These are phyloP conservation scores for Pichia thaimueangensis DNA, from an alignment of 805 yeast genomes.

Conservation along the genomic window DNA sequence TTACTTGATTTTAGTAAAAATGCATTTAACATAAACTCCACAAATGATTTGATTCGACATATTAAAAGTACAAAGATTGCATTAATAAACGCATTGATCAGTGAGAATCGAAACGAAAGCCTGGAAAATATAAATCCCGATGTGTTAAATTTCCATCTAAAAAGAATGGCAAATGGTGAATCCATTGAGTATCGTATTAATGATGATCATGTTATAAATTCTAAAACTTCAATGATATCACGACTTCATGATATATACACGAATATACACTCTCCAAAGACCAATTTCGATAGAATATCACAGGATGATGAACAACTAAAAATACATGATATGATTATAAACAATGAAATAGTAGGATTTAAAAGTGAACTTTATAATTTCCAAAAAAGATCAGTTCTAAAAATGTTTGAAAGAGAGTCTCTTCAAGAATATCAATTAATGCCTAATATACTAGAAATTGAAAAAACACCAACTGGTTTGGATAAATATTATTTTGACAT, in stretches of 20 bases:
- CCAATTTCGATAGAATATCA: slow-evolving; percentile 11
- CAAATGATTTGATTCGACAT: slow-evolving; percentile 9
- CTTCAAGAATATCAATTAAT: slow-evolving; percentile 19
- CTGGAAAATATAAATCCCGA: not conserved
- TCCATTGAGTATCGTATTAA: slow-evolving; percentile 11
- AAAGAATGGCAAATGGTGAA: slow-evolving; percentile 29
- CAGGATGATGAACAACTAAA: slow-evolving; percentile 18
- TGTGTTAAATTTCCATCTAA: slow-evolving; percentile 26
- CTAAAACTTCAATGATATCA: slow-evolving; percentile 1
- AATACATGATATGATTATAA: slow-evolving; percentile 19
- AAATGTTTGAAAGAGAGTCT: slow-evolving; percentile 52
- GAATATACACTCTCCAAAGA: slow-evolving; percentile 28
- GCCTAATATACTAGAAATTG: slow-evolving; percentile 18
- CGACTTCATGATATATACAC: slow-evolving; percentile 31
- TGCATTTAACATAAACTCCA: slow-evolving; percentile 32
- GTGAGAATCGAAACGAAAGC: not conserved
- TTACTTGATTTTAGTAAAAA: slow-evolving; percentile 36
- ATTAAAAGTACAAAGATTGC: not conserved
- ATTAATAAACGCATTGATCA: slow-evolving; percentile 5
- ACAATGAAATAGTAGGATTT: slow-evolving; percentile 39
- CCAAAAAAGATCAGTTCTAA: slow-evolving; percentile 53
- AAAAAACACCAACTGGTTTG: not conserved
- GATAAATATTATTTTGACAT: slow-evolving; percentile 33
- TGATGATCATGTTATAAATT: not conserved
- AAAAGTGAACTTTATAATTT: slow-evolving; percentile 47